phyloP scores from a whole-genome alignment of 345 rosid species.

The Toxicodendron radicans region DNA sequence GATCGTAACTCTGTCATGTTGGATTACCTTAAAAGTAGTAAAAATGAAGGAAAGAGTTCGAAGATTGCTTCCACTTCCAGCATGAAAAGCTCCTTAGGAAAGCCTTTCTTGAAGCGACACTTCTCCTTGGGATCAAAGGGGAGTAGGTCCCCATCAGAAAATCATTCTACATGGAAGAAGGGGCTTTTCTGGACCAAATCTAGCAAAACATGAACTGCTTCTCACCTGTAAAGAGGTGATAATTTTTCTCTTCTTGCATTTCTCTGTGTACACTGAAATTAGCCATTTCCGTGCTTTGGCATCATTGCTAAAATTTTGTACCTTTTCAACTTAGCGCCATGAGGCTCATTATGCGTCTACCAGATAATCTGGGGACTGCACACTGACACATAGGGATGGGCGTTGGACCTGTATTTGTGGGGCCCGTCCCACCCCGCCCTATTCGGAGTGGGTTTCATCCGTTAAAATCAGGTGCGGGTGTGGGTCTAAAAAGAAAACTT shows the following conservation, averaged over 20 bases:
- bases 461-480: no score
- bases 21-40: conserved; percentile 42
- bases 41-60: conserved; percentile 53
- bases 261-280: not conserved
- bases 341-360: not conserved
- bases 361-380: not conserved
- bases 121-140: conserved; percentile 80
- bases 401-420: no score
- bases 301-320: not conserved
- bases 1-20: conserved; percentile 46
- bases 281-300: not conserved
- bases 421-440: no score
- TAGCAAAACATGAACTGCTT: conserved; percentile 59
- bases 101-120: conserved; percentile 72
- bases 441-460: no score
- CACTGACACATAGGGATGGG: not conserved
- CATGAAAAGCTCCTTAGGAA: conserved; percentile 50
- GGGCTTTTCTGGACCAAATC: conserved; percentile 92
- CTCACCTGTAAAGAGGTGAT: conserved; percentile 37
- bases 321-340: not conserved
- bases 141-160: conserved; percentile 52
- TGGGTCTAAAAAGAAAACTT: no score
- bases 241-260: conserved; percentile 9
- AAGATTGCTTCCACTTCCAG: conserved; percentile 66
- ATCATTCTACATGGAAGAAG: conserved; percentile 53